Percentiles rank a stretch among this genome's conserved stretches.
Conservation (phyloP, 139 green algal genomes). For the Trebouxia sp. region DNA sequence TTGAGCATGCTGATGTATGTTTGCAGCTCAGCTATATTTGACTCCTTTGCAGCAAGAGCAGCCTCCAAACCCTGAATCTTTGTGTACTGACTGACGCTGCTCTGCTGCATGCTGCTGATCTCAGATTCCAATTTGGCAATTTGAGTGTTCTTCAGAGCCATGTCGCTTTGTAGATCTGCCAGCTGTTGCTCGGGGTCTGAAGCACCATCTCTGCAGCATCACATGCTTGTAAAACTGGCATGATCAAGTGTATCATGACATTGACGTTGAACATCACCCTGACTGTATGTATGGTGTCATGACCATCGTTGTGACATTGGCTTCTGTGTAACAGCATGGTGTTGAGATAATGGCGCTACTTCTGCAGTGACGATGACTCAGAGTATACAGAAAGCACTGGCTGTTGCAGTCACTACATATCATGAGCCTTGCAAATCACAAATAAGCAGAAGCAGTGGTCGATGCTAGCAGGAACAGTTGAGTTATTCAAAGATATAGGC, state of each 20-base stretch:
- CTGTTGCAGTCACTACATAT: too few species aligned
- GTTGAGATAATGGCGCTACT: not conserved
- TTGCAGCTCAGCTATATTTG: slow-evolving; percentile 8
- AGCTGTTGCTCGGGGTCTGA: not conserved
- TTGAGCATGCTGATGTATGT: too few species aligned
- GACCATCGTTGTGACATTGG: too few species aligned
- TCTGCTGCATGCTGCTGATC: not conserved
- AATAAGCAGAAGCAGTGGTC: too few species aligned
- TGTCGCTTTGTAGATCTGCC: not conserved
- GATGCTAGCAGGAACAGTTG: too few species aligned
- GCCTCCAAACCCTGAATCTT: not conserved
- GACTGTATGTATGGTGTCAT: too few species aligned
- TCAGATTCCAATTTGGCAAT: not conserved
- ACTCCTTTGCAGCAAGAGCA: slow-evolving; percentile 5
- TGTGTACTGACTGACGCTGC: not conserved
- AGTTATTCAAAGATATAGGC: too few species aligned
- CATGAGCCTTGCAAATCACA: too few species aligned
- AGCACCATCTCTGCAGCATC: not conserved
- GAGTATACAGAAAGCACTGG: too few species aligned
- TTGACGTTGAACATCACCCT: too few species aligned
- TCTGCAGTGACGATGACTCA: not conserved
- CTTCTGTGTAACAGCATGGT: not conserved
- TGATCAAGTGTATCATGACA: too few species aligned
- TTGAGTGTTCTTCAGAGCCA: not conserved
- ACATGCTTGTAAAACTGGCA: too few species aligned